phyloP scores from a whole-genome alignment of 2,329 filamentous ascomycete species.

The Zymoseptoria passerinii region DNA sequence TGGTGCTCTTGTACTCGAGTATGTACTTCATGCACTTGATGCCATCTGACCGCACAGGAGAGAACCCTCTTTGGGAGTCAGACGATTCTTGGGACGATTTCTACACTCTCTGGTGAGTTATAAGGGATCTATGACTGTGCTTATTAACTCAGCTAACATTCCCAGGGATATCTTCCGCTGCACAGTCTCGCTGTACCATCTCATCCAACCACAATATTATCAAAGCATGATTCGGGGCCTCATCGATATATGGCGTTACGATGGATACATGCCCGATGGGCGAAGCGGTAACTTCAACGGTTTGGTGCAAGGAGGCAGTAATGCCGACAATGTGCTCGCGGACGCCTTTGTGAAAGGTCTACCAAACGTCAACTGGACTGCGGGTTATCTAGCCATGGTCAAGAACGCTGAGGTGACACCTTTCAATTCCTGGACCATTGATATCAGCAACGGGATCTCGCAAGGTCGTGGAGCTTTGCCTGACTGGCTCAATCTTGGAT shows the following conservation, averaged over 20 bases:
- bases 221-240: slow-evolving; percentile 59
- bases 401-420: slow-evolving; percentile 30
- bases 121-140: background rate
- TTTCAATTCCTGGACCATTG: slow-evolving; percentile 25
- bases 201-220: slow-evolving; percentile 55
- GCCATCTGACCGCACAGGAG: slow-evolving; percentile 61
- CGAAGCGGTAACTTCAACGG: slow-evolving; percentile 30
- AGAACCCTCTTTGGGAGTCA: slow-evolving; percentile 59
- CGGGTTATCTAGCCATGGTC: slow-evolving; percentile 28
- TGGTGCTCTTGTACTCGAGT: slow-evolving; percentile 57
- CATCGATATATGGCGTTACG: slow-evolving; percentile 53
- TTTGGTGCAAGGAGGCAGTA: slow-evolving; percentile 29
- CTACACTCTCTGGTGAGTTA: slow-evolving; percentile 55
- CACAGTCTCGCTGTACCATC: slow-evolving; percentile 55
- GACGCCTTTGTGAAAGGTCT: slow-evolving; percentile 31
- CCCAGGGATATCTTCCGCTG: slow-evolving; percentile 49
- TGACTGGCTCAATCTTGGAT: slow-evolving; percentile 38
- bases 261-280: slow-evolving; percentile 31
- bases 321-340: slow-evolving; percentile 30
- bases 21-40: slow-evolving; percentile 63
- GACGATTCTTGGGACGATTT: slow-evolving; percentile 62
- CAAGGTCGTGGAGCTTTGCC: slow-evolving; percentile 37
- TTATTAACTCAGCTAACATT: background rate
- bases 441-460: slow-evolving; percentile 31
- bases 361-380: slow-evolving; percentile 27